Evolutionary conservation across 1,139 yeast genomes (phyloP), one percentile per base, ranked within the genome.

Genomic region (Groenewaldozyma auringiensis): DNA sequence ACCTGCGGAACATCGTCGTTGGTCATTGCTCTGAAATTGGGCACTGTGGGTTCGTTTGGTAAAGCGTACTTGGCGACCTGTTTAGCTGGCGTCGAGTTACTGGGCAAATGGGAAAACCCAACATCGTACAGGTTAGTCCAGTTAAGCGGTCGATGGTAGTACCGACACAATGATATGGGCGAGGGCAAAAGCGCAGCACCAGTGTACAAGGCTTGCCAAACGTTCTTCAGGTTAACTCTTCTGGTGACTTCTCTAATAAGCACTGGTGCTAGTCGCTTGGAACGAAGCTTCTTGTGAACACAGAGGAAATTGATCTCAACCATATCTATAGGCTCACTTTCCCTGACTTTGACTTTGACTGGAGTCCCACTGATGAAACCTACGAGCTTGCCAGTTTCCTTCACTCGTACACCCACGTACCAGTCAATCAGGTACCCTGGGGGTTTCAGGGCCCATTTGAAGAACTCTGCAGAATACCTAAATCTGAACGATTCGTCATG

Each of bases 141-240:
- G 63, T 92, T 84, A 53, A 92, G 70, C 2, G 97, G 94, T 56
- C 98, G 83, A 66, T 92, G 99, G 43, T 86, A 84, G 65, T 94
- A 94, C 53, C 97, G 77, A 62, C 95, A 82, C 1, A 87, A 81
- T n/a, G 95, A 71, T 6, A 92, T 76, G 0, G 99, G 99, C 20
- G 92, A 81, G 17, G 99, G 99, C 50, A 92, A 72, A 3, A 87
- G 81, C 4, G 81, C 78, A 4, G 98, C 98, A 0, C 94, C 96
- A 11, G 99, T 89, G 65, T 87, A 88, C 50, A 94, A 73, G 0
- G 98, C 98, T 64, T 92, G 97, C 96, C 97, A 92, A 50, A 89
- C 83, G 48, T 85, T 77, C 41, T 74, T 74, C 52, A 76, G 74
- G 65, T 94, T 92, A 53, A 92, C 94, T 56, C 97, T 76, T 62